Percentiles rank a stretch among this genome's conserved stretches.
These are phyloP conservation scores for Suhomyces chickasaworum DNA, from an alignment of 1,139 yeast genomes.

Conservation along the genomic window DNA sequence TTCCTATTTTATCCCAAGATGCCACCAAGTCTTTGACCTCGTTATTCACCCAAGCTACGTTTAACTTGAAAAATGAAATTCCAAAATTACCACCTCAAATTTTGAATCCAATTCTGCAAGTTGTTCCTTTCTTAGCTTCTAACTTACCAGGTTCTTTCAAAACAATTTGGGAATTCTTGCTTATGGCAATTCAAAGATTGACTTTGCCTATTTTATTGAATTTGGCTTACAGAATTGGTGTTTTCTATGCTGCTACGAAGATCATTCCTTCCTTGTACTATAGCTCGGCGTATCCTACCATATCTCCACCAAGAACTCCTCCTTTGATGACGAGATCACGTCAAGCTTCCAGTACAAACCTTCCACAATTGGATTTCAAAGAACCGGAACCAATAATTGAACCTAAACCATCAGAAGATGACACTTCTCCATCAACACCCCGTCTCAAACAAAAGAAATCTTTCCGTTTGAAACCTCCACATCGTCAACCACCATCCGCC, in stretches of 20 bases:
- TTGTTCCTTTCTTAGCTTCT: constrained; percentile 51
- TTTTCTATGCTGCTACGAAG: constrained; percentile 90
- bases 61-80: constrained; percentile 40
- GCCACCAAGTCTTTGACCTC: constrained; percentile 44
- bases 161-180: constrained; percentile 69
- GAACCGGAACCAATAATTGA: constrained; percentile 4
- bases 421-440: constrained; percentile 4
- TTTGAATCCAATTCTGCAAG: constrained; percentile 40
- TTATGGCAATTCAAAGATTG: constrained; percentile 69
- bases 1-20: constrained; percentile 72
- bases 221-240: constrained; percentile 80
- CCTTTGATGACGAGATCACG: constrained; percentile 24
- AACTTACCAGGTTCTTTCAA: constrained; percentile 59
- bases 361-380: constrained; percentile 7
- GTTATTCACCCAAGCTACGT: constrained; percentile 42
- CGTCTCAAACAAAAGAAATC: constrained; percentile 11
- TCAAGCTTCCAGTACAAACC: constrained; percentile 21
- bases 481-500: constrained; percentile 40
- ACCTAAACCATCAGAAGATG: constrained; percentile 3
- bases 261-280: constrained; percentile 78
- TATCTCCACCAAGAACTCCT: constrained; percentile 26
- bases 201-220: constrained; percentile 82
- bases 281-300: constrained; percentile 34
- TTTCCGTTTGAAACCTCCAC: constrained; percentile 23
- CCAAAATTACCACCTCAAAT: constrained; percentile 45